These are phyloP conservation scores for Solanum habrochaites DNA, from an alignment of 257 asterid species.

Conservation along the genomic window DNA sequence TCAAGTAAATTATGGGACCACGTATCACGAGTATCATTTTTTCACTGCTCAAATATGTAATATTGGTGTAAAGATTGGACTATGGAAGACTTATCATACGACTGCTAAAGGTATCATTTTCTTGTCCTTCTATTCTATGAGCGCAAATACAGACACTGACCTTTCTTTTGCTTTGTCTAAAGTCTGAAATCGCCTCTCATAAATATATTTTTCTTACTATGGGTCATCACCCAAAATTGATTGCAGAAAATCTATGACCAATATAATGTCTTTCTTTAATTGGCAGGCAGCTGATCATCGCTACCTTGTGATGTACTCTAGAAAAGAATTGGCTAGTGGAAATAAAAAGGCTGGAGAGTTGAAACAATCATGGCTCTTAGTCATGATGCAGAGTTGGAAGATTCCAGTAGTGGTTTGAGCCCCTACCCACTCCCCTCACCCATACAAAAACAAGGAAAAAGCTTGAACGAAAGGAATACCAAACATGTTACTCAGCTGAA, in stretches of 20 bases:
- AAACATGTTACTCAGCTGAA: background rate
- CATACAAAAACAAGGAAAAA: background rate
- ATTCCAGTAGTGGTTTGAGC: constrained; percentile 33
- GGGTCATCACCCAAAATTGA: background rate
- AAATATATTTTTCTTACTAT: background rate
- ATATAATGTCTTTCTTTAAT: background rate
- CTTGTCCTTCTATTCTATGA: background rate
- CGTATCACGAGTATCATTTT: background rate
- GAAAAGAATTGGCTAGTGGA: constrained; percentile 35
- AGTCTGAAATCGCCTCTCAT: background rate
- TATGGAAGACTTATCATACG: background rate
- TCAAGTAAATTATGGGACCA: background rate
- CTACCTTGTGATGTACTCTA: constrained; percentile 54
- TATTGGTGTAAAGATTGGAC: background rate
- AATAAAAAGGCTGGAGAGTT: constrained; percentile 23
- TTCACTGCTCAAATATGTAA: background rate
- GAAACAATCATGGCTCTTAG: constrained; percentile 44
- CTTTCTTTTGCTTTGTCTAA: background rate
- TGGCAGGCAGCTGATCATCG: constrained; percentile 91
- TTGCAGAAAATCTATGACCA: background rate
- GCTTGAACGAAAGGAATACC: too few species aligned
- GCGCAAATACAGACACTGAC: background rate
- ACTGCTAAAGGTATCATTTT: background rate
- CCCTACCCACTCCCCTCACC: background rate
- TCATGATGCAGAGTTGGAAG: constrained; percentile 61